A percentile compares a stretch with the other conserved stretches of the same genome.
These are phyloP conservation scores for Penicillium sp. DNA, from an alignment of 2,329 filamentous ascomycete genomes.

Conservation along the genomic window DNA sequence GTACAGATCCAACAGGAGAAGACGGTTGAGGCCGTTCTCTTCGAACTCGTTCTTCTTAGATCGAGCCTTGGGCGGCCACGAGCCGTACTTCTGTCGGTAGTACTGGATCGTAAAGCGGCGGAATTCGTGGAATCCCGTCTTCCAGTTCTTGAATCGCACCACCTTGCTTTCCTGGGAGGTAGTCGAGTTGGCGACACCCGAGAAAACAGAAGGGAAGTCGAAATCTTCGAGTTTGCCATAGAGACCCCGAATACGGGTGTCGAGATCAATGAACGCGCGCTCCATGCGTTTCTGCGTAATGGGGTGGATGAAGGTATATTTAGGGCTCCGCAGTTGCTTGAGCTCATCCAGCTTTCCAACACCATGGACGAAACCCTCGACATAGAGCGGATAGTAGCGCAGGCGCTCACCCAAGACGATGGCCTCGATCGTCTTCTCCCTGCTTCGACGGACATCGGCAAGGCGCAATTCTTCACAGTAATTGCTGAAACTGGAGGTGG, in stretches of 20 bases:
- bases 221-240: slow-evolving; percentile 78
- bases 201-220: slow-evolving; percentile 86
- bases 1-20: slow-evolving; percentile 80
- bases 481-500: slow-evolving; percentile 50
- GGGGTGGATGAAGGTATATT: slow-evolving; percentile 68
- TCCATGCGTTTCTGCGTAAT: slow-evolving; percentile 78
- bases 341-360: slow-evolving; percentile 79
- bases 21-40: slow-evolving; percentile 80
- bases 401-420: slow-evolving; percentile 87
- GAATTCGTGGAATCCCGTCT: slow-evolving; percentile 69
- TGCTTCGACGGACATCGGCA: slow-evolving; percentile 75
- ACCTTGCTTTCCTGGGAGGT: slow-evolving; percentile 72
- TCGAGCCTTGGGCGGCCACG: slow-evolving; percentile 86
- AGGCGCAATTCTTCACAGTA: slow-evolving; percentile 76
- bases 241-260: slow-evolving; percentile 68
- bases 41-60: slow-evolving; percentile 90
- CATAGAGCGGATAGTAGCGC: slow-evolving; percentile 78
- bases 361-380: slow-evolving; percentile 87
- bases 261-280: slow-evolving; percentile 75
- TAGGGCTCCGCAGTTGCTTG: slow-evolving; percentile 65
- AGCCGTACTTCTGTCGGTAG: slow-evolving; percentile 67
- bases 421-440: slow-evolving; percentile 85
- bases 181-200: slow-evolving; percentile 82
- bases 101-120: slow-evolving; percentile 70
- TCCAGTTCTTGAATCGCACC: slow-evolving; percentile 84